phyloP scores from a whole-genome alignment of 2,329 filamentous ascomycete species.

The Botryotinia convoluta region DNA sequence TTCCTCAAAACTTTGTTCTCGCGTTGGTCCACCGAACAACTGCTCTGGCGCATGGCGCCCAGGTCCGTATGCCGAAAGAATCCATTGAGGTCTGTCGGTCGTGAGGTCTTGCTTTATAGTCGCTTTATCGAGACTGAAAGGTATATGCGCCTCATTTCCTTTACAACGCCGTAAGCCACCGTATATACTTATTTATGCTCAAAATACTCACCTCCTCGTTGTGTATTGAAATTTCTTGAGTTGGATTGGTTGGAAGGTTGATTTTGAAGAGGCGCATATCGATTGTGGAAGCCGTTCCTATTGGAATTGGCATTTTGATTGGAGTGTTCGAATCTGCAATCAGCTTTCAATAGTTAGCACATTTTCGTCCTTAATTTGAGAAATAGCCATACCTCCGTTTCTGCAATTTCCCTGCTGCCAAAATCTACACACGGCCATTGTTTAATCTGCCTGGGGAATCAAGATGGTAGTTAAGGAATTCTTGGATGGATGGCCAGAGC shows the following conservation, averaged over 20 bases:
- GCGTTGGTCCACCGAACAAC: conserved; percentile 73
- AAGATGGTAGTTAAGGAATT: not conserved
- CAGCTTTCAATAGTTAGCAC: conserved; percentile 44
- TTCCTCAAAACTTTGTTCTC: conserved; percentile 89
- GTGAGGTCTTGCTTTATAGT: conserved; percentile 65
- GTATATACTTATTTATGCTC: not conserved
- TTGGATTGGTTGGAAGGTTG: conserved; percentile 22
- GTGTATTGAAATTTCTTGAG: conserved; percentile 26
- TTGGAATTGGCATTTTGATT: conserved; percentile 35
- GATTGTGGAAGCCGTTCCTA: conserved; percentile 33
- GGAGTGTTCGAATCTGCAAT: conserved; percentile 59
- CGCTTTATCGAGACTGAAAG: conserved; percentile 41
- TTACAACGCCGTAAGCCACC: conserved; percentile 10
- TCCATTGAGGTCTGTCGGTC: conserved; percentile 74
- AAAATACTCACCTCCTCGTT: conserved; percentile 24
- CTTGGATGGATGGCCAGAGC: conserved; percentile 4
- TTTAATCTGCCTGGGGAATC: not conserved
- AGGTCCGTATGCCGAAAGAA: conserved; percentile 82
- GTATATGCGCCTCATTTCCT: conserved; percentile 19
- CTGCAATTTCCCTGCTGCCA: conserved; percentile 64
- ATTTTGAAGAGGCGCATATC: conserved; percentile 36
- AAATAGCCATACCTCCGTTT: conserved; percentile 39
- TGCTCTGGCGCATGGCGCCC: conserved; percentile 74
- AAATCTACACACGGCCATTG: conserved; percentile 52
- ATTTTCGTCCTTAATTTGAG: not conserved